Conservation (phyloP, 2,329 filamentous ascomycete species). For the Pseudogymnoascus sp. region DNA sequence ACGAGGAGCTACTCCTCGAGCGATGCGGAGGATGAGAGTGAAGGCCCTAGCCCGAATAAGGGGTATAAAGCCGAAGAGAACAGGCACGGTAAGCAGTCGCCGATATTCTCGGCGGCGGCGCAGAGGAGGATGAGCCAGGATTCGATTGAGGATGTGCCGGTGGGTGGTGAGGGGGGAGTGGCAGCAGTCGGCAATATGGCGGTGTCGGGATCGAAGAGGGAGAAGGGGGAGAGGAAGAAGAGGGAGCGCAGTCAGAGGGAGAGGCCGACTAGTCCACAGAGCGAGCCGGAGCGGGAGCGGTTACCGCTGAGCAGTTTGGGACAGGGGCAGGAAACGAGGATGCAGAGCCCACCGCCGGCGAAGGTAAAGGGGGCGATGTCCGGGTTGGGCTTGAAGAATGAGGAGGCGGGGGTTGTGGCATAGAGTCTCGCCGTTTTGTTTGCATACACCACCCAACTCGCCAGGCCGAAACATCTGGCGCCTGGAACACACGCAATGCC, state of each 20-base stretch:
- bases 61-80: not conserved
- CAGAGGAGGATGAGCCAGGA: not conserved
- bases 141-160: not conserved
- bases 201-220: not conserved
- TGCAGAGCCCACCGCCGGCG: not conserved
- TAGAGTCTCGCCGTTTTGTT: not conserved
- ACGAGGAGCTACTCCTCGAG: slow-evolving; percentile 1
- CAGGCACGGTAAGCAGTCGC: slow-evolving; percentile 1
- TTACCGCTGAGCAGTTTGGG: not conserved
- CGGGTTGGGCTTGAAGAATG: not conserved
- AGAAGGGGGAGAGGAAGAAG: not conserved
- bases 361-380: not conserved
- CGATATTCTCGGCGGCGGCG: not conserved
- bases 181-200: not conserved
- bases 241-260: not conserved
- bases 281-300: not conserved
- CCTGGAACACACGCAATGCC: not conserved
- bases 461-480: not conserved
- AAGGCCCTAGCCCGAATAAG: not conserved
- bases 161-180: not conserved
- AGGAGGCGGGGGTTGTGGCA: not conserved
- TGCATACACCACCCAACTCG: not conserved
- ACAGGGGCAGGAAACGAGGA: not conserved
- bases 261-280: not conserved
- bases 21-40: not conserved